A percentile compares a stretch with the other conserved stretches of the same genome.
Evolutionary conservation across 2,329 filamentous ascomycete species (phyloP).

Genomic region (Neurospora crassa): DNA sequence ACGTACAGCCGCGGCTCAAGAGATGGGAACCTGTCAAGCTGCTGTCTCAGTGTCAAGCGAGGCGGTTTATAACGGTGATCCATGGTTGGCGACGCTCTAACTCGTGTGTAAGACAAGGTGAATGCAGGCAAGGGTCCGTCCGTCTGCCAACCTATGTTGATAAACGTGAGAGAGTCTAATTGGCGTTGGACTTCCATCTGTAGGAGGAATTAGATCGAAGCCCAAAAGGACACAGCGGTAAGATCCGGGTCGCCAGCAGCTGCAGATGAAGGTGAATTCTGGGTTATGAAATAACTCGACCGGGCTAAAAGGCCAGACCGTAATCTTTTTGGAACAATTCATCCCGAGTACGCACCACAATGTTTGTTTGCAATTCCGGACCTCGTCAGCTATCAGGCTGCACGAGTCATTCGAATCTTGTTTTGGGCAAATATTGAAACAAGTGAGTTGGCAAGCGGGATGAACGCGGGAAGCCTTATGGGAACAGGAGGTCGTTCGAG

Average conservation of each 20-base stretch:
- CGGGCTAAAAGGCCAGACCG: background rate
- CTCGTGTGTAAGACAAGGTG: background rate
- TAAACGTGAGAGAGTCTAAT: background rate
- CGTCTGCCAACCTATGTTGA: background rate
- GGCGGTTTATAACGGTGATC: background rate
- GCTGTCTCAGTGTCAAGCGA: background rate
- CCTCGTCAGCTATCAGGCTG: background rate
- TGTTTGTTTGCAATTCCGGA: background rate
- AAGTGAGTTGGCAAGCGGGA: background rate
- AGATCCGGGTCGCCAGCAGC: background rate
- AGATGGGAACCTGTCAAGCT: background rate
- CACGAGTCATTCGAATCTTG: background rate
- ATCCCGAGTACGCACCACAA: background rate
- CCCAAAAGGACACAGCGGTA: background rate
- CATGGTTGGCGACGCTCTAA: background rate
- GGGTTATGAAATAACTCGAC: background rate
- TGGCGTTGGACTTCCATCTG: background rate
- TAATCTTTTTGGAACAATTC: background rate
- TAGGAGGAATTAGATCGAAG: background rate
- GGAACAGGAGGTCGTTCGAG: background rate
- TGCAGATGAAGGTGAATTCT: background rate
- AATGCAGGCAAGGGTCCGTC: background rate
- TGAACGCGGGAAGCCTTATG: background rate
- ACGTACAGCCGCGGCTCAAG: background rate
- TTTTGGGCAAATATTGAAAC: background rate